phyloP scores from a whole-genome alignment of 2,329 filamentous ascomycete genomes.

The Capronia epimyces region DNA sequence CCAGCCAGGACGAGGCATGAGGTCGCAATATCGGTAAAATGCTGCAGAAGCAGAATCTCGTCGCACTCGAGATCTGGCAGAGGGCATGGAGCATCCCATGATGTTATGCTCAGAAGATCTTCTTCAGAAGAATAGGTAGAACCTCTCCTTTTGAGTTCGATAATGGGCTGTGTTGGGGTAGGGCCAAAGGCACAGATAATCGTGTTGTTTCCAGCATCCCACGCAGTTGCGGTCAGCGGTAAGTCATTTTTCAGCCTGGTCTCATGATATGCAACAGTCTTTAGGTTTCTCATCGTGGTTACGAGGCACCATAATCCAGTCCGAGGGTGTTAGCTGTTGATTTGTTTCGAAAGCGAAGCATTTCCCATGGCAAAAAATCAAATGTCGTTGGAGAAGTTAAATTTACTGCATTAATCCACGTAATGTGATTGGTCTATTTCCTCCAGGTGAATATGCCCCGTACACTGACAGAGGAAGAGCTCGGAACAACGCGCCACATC shows the following conservation, averaged over 20 bases:
- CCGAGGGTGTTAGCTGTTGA: not conserved
- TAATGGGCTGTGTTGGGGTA: constrained; percentile 59
- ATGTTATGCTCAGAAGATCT: constrained; percentile 56
- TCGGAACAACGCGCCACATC: not conserved
- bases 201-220: constrained; percentile 65
- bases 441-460: not conserved
- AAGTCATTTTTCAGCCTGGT: constrained; percentile 57
- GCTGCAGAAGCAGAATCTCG: constrained; percentile 70
- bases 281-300: constrained; percentile 76
- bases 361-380: constrained; percentile 3
- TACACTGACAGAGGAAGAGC: not conserved
- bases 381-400: constrained; percentile 12
- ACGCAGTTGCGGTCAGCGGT: constrained; percentile 69
- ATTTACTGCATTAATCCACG: constrained; percentile 8
- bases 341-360: not conserved
- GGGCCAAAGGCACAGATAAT: constrained; percentile 82
- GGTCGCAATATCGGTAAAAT: constrained; percentile 73
- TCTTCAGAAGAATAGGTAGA: constrained; percentile 28
- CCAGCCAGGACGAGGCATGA: constrained; percentile 80
- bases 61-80: constrained; percentile 70
- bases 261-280: constrained; percentile 65
- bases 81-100: constrained; percentile 83
- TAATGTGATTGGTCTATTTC: constrained; percentile 13
- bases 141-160: constrained; percentile 61
- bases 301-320: not conserved